Base-by-base conservation (phyloP, 192 early-diverging fungal species). In the Linnemannia elongata region DNA sequence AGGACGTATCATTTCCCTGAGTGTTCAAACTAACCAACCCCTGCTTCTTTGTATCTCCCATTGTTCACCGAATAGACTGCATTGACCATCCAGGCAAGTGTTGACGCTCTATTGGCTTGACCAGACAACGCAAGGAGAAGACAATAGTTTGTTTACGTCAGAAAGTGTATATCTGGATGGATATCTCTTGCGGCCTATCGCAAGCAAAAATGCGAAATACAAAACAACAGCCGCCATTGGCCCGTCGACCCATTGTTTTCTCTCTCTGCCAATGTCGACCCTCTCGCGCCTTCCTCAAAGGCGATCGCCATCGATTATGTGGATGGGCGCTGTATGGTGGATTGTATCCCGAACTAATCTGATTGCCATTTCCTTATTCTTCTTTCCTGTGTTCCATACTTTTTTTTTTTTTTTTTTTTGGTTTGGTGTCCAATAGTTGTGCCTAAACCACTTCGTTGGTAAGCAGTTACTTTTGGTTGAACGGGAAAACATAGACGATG, bases 371-470 rank as follows among this genome's bases (percentile, higher is more conserved):
- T 27, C 52, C 24, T 79, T 24, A 57, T 57, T 68, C 24, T 63
- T 74, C 17, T 55, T 7, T 63, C 30, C 3, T 33, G 13, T 72
- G 24, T 10, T 33, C n/a, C 57, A 66, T 30, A 3, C 30, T 12
- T 41, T 44, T 42, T 60, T 39, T 63, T 70, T 44, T 55, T n/a
- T n/a, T n/a, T 12, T 41, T 44, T 42, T 60, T 39, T 63, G 54
- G 35, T 38, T 35, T 44, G 49, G 36, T 41, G 13, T 41, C 41
- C 30, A 70, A 73, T 69, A 83, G 91, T 88, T 93, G 39, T 93
- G 90, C 74, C 75, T 92, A 88, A 91, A 92, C 89, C 92, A 92
- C 87, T 93, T 93, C 88, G 91, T 91, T 18, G 93, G 84, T 89
- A 87, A 89, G 84, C 73, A 49, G 8, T 66, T 66, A 30, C 10